phyloP scores from a whole-genome alignment of 371 early-diverging fungal genomes.

The Mucor sp. region DNA sequence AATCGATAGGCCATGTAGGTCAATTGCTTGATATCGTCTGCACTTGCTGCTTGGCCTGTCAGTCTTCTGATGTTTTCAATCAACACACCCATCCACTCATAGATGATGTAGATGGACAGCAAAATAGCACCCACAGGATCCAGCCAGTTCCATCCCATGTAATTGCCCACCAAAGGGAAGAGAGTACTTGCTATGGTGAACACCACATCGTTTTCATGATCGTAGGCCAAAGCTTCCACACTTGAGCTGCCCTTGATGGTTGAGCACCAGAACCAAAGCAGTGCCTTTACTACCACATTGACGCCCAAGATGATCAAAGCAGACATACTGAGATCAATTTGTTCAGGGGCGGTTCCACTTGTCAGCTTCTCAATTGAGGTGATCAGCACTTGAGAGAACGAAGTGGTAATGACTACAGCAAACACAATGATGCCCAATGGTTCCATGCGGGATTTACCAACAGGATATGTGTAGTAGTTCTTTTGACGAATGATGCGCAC shows the following conservation, averaged over 20 bases:
- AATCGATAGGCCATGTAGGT: constrained; percentile 67
- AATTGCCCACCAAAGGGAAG: constrained; percentile 53
- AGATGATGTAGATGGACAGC: constrained; percentile 60
- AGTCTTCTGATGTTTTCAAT: constrained; percentile 60
- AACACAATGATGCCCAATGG: constrained; percentile 67
- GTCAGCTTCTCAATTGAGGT: constrained; percentile 50
- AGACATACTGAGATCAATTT: constrained; percentile 45
- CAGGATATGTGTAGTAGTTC: constrained; percentile 49
- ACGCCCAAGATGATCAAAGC: constrained; percentile 41
- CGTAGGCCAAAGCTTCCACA: constrained; percentile 61
- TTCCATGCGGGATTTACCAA: constrained; percentile 62
- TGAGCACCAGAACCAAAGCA: constrained; percentile 62
- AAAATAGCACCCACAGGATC: constrained; percentile 65
- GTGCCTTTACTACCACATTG: constrained; percentile 52
- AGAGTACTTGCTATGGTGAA: constrained; percentile 59
- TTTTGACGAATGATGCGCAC: constrained; percentile 47
- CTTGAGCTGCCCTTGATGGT: constrained; percentile 61
- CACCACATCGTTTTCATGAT: constrained; percentile 67
- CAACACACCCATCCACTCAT: constrained; percentile 60
- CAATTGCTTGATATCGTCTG: constrained; percentile 59
- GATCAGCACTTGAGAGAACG: constrained; percentile 61
- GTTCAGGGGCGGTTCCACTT: constrained; percentile 28
- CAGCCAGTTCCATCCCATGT: constrained; percentile 37
- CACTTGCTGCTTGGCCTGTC: constrained; percentile 60
- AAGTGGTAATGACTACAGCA: constrained; percentile 62